Base-by-base conservation (phyloP, 1,284 basidiomycete genomes). In the Tremellales sp. region DNA sequence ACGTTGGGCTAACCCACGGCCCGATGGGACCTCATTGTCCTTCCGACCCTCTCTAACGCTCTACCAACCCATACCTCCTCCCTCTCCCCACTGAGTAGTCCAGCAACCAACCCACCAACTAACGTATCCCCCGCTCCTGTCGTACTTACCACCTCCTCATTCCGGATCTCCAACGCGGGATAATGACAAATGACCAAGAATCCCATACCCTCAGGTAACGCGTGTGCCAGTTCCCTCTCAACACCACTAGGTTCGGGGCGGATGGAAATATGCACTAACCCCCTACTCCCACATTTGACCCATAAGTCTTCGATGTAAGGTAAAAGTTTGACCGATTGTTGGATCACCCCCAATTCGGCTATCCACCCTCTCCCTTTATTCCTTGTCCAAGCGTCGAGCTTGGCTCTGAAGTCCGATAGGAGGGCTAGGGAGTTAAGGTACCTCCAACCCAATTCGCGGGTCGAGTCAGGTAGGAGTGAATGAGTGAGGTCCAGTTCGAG, bases 101-200 rank as follows among this genome's bases (percentile, higher is more conserved):
- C 68, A 12, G 73, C 66, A 15, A 76, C 70, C 19, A 92, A 64
- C 0, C 84, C 80, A 7, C 89, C 90, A 3, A 88, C 89, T 19
- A 93, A 80, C 2, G 88, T 84, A 71, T 97, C 91, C 0, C 92
- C 92, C 2, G 89, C 91, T 3, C 92, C 92, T 0, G 91, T 96
- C 10, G 89, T 87, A 60, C 85, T 91, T 7, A 84, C 73, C 8
- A 84, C 66, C 35, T 74, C 67, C n/a, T 70, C 65, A 11, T 68
- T 64, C 2, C 75, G 60, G 7, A 84, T 67, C 0, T 58, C 56
- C 4, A 81, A 66, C 11, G 87, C 78, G 2, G 85, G 80, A 61
- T 84, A 89, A 65, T 90, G 85, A 35, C 82, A 81, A 26, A 91
- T 46, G 4, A 88, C 79, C 19, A 55, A 24, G 25, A 21, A 46